Evolutionary conservation across 2,329 filamentous ascomycete genomes (phyloP).

Genomic region (Penicillium aurantiogriseum): DNA sequence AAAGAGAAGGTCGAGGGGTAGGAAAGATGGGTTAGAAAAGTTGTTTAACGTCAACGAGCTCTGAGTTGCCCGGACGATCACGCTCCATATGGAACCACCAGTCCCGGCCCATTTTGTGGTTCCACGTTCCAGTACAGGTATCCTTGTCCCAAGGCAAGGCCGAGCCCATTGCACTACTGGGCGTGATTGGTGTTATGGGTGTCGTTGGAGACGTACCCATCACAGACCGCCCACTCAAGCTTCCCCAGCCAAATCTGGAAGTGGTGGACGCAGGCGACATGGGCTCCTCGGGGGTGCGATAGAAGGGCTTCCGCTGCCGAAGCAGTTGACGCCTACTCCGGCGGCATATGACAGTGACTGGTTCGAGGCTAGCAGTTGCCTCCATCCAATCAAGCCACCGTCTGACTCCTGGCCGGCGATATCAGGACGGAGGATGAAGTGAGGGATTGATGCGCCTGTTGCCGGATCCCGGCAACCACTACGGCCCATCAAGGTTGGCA

Average conservation of each 20-base stretch:
- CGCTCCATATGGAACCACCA: conserved; percentile 49
- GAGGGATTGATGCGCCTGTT: conserved; percentile 36
- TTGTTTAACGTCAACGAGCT: conserved; percentile 33
- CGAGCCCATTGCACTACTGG: conserved; percentile 27
- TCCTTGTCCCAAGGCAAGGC: conserved; percentile 42
- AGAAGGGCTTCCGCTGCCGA: conserved; percentile 25
- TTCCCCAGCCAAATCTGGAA: conserved; percentile 38
- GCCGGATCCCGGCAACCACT: conserved; percentile 27
- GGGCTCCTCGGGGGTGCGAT: conserved; percentile 31
- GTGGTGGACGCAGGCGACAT: conserved; percentile 34
- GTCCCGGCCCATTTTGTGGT: conserved; percentile 42
- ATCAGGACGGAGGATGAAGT: conserved; percentile 44
- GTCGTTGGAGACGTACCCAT: conserved; percentile 32
- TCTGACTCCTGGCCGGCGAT: conserved; percentile 43
- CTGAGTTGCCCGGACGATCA: conserved; percentile 36
- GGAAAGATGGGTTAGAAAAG: conserved; percentile 32
- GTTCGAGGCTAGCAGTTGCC: conserved; percentile 43
- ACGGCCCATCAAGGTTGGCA: conserved; percentile 45
- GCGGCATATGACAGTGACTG: conserved; percentile 41
- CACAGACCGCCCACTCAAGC: conserved; percentile 33
- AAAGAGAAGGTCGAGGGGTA: neutral
- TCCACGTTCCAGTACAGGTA: conserved; percentile 47
- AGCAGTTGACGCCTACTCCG: conserved; percentile 35
- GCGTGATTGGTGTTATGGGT: conserved; percentile 33
- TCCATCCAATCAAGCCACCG: conserved; percentile 47